Evolutionary conservation across 2,329 filamentous ascomycete species (phyloP).

Genomic region (Pseudogymnoascus sp.): DNA sequence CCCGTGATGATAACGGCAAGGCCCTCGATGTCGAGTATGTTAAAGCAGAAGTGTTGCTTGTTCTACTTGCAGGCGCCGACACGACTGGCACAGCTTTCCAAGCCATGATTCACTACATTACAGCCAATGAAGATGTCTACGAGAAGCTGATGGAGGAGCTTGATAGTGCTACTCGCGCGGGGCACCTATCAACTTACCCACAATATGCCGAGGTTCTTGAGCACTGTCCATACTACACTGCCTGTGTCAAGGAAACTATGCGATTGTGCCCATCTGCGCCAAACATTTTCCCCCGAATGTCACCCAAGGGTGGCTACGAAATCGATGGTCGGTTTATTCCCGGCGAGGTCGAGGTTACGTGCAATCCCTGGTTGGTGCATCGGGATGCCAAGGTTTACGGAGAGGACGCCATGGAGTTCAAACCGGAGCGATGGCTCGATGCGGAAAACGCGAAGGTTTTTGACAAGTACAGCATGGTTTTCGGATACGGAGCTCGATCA

Average conservation of each 20-base stretch:
- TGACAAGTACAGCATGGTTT: slow-evolving; percentile 40
- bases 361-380: slow-evolving; percentile 40
- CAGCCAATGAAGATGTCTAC: slow-evolving; percentile 34
- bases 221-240: slow-evolving; percentile 39
- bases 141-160: slow-evolving; percentile 40
- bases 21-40: slow-evolving; percentile 18
- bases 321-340: slow-evolving; percentile 17
- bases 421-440: slow-evolving; percentile 42
- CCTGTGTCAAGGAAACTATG: slow-evolving; percentile 42
- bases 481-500: slow-evolving; percentile 40
- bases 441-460: slow-evolving; percentile 34
- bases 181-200: slow-evolving; percentile 30
- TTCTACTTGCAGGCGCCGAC: slow-evolving; percentile 41
- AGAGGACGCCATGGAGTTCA: slow-evolving; percentile 36
- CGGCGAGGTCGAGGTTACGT: slow-evolving; percentile 35
- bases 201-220: slow-evolving; percentile 36
- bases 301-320: slow-evolving; percentile 27
- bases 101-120: slow-evolving; percentile 37
- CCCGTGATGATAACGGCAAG: slow-evolving; percentile 26
- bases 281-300: slow-evolving; percentile 42
- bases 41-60: slow-evolving; percentile 22
- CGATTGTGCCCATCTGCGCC: slow-evolving; percentile 42
- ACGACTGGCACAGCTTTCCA: slow-evolving; percentile 44
- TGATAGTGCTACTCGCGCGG: slow-evolving; percentile 30
- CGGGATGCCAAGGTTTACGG: slow-evolving; percentile 35